Percentiles rank a stretch among this genome's conserved stretches.
phyloP scores from a whole-genome alignment of 176 grass and related monocot species.

The Oryza meridionalis region DNA sequence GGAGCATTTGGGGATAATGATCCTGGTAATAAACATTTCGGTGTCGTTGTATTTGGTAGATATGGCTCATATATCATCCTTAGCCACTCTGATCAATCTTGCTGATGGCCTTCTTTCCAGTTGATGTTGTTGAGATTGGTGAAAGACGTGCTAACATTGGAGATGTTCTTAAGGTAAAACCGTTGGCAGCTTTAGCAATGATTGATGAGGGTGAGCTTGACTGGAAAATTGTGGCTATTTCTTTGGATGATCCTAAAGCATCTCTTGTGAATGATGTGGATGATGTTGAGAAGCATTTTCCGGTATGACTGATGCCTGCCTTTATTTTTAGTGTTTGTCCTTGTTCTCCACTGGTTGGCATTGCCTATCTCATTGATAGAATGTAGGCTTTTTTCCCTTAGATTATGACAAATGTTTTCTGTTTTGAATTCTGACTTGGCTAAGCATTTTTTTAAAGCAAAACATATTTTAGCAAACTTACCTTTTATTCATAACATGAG shows the following conservation, averaged over 20 bases:
- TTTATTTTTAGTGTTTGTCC: constrained; percentile 34
- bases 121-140: constrained; percentile 99
- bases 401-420: constrained; percentile 1
- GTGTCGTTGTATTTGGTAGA: constrained; percentile 4
- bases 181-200: constrained; percentile 97
- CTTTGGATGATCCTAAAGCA: constrained; percentile 96
- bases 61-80: constrained; percentile 28
- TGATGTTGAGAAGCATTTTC: constrained; percentile 97
- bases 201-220: constrained; percentile 98
- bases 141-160: constrained; percentile 83
- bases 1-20: constrained; percentile 97
- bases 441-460: constrained; percentile 25
- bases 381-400: constrained; percentile 18
- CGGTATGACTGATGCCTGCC: constrained; percentile 52
- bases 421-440: not conserved
- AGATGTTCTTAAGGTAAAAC: constrained; percentile 94
- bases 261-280: constrained; percentile 93
- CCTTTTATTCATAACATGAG: not conserved
- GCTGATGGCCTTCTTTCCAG: constrained; percentile 46
- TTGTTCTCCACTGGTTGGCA: constrained; percentile 26
- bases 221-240: constrained; percentile 98
- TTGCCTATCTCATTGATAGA: not conserved
- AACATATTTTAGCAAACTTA: constrained; percentile 1
- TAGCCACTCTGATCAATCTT: constrained; percentile 10
- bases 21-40: constrained; percentile 62